Base-by-base conservation (phyloP, 202 grass and related monocot species). In the Schoenoplectus tabernaemontani region DNA sequence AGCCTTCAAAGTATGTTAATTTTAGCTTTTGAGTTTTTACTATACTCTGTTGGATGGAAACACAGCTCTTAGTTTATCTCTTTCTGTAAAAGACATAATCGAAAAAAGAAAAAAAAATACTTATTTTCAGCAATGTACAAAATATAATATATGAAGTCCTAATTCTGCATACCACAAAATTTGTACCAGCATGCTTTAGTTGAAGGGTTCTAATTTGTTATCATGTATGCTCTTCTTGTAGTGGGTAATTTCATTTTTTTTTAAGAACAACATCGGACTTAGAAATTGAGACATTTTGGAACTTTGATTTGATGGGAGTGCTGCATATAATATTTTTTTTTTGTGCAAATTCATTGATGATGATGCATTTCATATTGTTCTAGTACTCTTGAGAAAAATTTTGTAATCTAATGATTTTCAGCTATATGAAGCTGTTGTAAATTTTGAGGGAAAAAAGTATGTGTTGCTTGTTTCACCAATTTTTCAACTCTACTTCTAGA, bases 401-500 rank as follows among this genome's bases (percentile, higher is more conserved):
- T 67, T 68, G 19, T 68, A 28, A 48, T 71, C 41, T 72, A 7
- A 50, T 72, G 9, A 15, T 32, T 43, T 17, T 30, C 22, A 50
- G 22, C 22, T 72, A 47, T 50, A 30, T 36, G 15, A 75, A 36
- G 47, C 28, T 36, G 3, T 56, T 36, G 11, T 75, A n/a, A 34
- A 75, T 48, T 11, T 43, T 13, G 1, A 71, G 10, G 15, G 46
- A 64, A 19, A 48, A 71, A 71, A 47, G 23, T 28, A 48, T 69
- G 16, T 48, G 3, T 43, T 28, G 19, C 19, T 48, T 48, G 4
- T 71, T 9, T 71, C 42, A 48, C 20, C 41, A 28, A 48, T 57
- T 87, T 80, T 80, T 38, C 0, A 41, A 60, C 19, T 44, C 47
- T 59, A 76, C 19, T 64, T 22, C 32, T 78, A 99, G 96, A 87